Base-by-base conservation (phyloP, 2,329 filamentous ascomycete genomes). In the Penicillium sp. region DNA sequence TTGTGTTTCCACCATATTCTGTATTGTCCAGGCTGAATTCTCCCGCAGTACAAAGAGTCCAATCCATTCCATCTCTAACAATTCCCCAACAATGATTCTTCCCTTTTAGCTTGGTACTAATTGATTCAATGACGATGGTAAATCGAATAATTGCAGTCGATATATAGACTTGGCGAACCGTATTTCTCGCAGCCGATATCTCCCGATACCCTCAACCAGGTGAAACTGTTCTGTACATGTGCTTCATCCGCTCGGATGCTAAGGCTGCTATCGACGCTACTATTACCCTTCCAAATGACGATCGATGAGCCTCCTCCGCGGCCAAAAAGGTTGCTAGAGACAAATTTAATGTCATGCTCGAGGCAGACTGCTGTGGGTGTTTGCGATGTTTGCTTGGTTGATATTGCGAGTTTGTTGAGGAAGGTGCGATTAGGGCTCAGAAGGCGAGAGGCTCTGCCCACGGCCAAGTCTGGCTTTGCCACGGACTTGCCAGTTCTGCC, bases 11-110 rank as follows among this genome's bases (percentile, higher is more conserved):
- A 40, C 57, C 53, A 59, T 60, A 37, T 47, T 42, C 37, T 55
- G 42, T 68, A 59, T 53, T 70, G 67, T 69, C 68, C 60, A 70
- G 68, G 61, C 63, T 63, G 63, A 68, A 65, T 69, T 68, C 63
- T 65, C 66, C 69, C 66, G 63, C 67, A 65, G 64, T 67, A 7
- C 50, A 53, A 59, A 63, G 54, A 56, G 35, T 38, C n/a, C 53
- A 22, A 47, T 59, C 28, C 26, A 26, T 37, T n/a, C 24, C 19
- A 9, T 47, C 5, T 57, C 7, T 38, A 57, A 24, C n/a, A 45
- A 24, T 13, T 24, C 13, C 13, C 3, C 13, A 17, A 15, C 28
- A 22, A 40, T 38, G 7, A 9, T 4, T 40, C 35, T 13, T 38
- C 19, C n/a, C 30, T 8, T 53, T 4, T 37, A 26, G 33, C 53